Evolutionary conservation across 2,329 filamentous ascomycete genomes (phyloP).

Genomic region (Scedosporium dehoogii): DNA sequence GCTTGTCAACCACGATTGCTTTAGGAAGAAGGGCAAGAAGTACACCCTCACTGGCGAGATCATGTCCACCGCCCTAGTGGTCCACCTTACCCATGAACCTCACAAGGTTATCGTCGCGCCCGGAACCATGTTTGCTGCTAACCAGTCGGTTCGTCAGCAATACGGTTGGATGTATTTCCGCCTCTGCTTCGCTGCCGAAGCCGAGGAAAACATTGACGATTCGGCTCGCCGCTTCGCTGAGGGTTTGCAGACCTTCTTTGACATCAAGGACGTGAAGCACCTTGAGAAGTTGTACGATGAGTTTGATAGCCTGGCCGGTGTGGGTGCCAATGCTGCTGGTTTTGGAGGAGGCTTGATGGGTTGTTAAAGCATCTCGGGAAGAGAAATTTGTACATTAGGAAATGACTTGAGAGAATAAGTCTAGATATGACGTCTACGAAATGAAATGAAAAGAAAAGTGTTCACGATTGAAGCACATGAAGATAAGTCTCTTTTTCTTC

Average conservation of each 20-base stretch:
- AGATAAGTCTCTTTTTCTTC: not conserved
- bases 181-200: constrained; percentile 77
- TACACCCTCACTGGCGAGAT: constrained; percentile 37
- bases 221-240: constrained; percentile 56
- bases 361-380: constrained; percentile 16
- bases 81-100: constrained; percentile 59
- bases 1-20: constrained; percentile 65
- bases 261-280: constrained; percentile 54
- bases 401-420: not conserved
- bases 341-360: not conserved
- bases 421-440: not conserved
- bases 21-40: constrained; percentile 18
- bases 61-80: constrained; percentile 58
- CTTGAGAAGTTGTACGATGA: constrained; percentile 53
- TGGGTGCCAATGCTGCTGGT: constrained; percentile 12
- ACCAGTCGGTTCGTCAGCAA: constrained; percentile 42
- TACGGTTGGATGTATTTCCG: constrained; percentile 64
- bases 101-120: constrained; percentile 61
- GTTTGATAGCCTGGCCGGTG: constrained; percentile 13
- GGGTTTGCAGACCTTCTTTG: constrained; percentile 64
- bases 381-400: not conserved
- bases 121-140: constrained; percentile 65
- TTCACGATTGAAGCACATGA: not conserved
- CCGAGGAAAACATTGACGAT: constrained; percentile 55
- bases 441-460: not conserved